These are phyloP conservation scores for Vanrija pseudolonga DNA, from an alignment of 1,284 basidiomycete genomes.

Conservation along the genomic window DNA sequence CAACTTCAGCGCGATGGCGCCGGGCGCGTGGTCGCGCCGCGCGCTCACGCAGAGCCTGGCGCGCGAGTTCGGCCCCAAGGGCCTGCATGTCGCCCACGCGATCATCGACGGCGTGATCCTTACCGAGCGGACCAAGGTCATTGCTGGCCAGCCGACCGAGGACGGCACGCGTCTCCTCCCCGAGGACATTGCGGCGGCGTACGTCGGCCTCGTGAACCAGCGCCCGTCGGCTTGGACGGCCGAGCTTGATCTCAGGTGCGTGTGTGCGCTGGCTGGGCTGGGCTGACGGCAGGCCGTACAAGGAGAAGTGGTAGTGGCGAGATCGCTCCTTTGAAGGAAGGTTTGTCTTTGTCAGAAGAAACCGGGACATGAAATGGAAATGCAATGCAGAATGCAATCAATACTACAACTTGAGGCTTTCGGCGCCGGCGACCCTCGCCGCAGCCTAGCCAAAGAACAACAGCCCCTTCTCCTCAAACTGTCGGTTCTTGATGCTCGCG, in stretches of 20 bases:
- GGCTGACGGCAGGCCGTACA: too few species aligned
- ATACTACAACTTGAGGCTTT: too few species aligned
- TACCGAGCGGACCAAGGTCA: constrained; percentile 23
- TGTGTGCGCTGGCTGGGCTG: too few species aligned
- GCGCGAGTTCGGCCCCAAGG: constrained; percentile 49
- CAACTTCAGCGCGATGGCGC: constrained; percentile 36
- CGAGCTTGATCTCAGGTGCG: constrained; percentile 30
- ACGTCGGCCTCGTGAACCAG: constrained; percentile 44
- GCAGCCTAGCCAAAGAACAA: constrained; percentile 4
- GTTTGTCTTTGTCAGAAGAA: too few species aligned
- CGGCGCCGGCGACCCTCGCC: constrained; percentile 17
- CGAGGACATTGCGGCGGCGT: constrained; percentile 20
- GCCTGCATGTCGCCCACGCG: constrained; percentile 50
- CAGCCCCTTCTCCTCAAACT: constrained; percentile 4
- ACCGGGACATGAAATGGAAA: too few species aligned
- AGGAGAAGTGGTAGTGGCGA: too few species aligned
- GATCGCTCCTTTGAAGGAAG: too few species aligned
- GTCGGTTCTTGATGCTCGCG: background rate
- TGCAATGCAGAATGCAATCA: constrained; percentile 12
- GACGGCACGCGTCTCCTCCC: constrained; percentile 15
- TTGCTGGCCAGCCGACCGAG: constrained; percentile 24
- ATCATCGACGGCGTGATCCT: constrained; percentile 49
- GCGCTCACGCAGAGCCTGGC: constrained; percentile 43
- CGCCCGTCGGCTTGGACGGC: constrained; percentile 42
- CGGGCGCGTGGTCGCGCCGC: constrained; percentile 37